Conservation (phyloP, 2,329 filamentous ascomycete genomes). For the Delphinella strobiligena region DNA sequence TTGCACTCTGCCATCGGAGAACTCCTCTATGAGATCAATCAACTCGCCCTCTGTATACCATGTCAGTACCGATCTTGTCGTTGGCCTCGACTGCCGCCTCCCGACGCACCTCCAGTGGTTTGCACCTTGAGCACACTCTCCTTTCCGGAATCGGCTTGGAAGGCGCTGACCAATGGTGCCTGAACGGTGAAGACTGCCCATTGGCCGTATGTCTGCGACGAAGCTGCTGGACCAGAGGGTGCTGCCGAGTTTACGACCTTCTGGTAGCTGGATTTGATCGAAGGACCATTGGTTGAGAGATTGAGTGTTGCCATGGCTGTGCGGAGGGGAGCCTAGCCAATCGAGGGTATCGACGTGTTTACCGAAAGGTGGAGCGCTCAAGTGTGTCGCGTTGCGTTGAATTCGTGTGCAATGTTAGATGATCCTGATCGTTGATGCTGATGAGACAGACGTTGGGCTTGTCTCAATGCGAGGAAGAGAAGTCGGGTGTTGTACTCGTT, state of each 20-base stretch:
- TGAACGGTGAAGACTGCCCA: constrained; percentile 94
- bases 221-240: constrained; percentile 43
- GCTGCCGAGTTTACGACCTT: constrained; percentile 50
- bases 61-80: constrained; percentile 1
- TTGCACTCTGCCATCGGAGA: constrained; percentile 91
- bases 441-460: not conserved
- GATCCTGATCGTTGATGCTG: not conserved
- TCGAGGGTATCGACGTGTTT: not conserved
- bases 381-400: no score
- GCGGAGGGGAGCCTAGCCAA: not conserved
- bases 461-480: no score
- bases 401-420: no score
- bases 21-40: constrained; percentile 81
- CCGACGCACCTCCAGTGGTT: constrained; percentile 60
- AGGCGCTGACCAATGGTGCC: constrained; percentile 82
- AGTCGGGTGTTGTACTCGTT: no score
- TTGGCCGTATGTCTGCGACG: constrained; percentile 73
- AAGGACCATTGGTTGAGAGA: constrained; percentile 40
- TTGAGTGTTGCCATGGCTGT: constrained; percentile 63
- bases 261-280: constrained; percentile 48
- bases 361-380: not conserved
- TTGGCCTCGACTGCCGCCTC: not conserved
- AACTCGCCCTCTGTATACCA: constrained; percentile 67
- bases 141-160: constrained; percentile 74
- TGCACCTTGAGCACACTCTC: constrained; percentile 95